Evolutionary conservation across 192 early-diverging fungal genomes (phyloP).

Genomic region (Umbelopsis vinacea): DNA sequence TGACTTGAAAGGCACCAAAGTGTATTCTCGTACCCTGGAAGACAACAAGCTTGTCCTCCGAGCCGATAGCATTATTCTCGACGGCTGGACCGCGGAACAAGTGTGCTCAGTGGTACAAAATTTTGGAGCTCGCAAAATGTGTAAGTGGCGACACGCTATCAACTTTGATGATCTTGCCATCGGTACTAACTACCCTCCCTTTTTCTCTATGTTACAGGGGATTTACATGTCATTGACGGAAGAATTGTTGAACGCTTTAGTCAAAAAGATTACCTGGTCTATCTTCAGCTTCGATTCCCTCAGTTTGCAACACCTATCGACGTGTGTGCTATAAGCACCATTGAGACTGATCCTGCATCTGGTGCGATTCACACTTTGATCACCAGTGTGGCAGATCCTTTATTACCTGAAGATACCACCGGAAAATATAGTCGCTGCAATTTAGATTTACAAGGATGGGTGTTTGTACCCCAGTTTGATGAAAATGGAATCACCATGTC

Average conservation of each 20-base stretch:
- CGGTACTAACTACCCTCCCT: no score
- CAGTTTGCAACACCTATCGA: slow-evolving; percentile 37
- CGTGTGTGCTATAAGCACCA: slow-evolving; percentile 48
- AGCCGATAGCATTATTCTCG: slow-evolving; percentile 50
- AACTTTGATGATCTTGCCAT: not conserved
- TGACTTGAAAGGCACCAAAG: slow-evolving; percentile 46
- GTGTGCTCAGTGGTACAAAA: slow-evolving; percentile 52
- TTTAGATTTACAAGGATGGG: slow-evolving; percentile 53
- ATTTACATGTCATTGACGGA: slow-evolving; percentile 52
- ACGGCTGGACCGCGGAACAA: slow-evolving; percentile 57
- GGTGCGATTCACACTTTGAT: slow-evolving; percentile 49
- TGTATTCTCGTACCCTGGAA: slow-evolving; percentile 35
- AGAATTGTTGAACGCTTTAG: slow-evolving; percentile 52
- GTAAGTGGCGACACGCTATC: slow-evolving; percentile 19
- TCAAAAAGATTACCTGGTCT: slow-evolving; percentile 52
- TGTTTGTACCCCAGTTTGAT: slow-evolving; percentile 51
- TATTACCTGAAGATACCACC: slow-evolving; percentile 48
- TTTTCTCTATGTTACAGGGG: slow-evolving; percentile 39
- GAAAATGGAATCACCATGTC: slow-evolving; percentile 40
- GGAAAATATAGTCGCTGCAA: slow-evolving; percentile 47
- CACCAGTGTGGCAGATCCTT: slow-evolving; percentile 50
- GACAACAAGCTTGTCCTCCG: slow-evolving; percentile 36
- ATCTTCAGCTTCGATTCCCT: slow-evolving; percentile 40
- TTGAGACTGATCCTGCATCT: slow-evolving; percentile 53
- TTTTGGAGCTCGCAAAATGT: slow-evolving; percentile 51